Evolutionary conservation across 208 protist species (phyloP), one percentile per base, ranked within the genome.

Genomic region (Acanthamoeba sp.): DNA sequence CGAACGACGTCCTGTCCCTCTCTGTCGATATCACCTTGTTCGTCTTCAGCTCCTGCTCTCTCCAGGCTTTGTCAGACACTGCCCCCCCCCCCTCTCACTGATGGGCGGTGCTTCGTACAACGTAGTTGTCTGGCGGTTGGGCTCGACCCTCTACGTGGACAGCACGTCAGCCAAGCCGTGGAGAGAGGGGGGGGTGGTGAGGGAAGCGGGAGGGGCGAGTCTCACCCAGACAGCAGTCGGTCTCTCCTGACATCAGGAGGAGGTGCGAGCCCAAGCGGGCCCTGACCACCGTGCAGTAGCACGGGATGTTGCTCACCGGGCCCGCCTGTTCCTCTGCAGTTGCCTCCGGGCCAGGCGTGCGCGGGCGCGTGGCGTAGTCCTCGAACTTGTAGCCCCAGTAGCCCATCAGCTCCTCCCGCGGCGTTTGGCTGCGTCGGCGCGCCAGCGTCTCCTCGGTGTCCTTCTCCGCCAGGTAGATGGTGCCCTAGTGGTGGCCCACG

Each of bases 331-430:
- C 1, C 16, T 9, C n/a, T 6, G 76, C 76, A 29, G 38, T n/a
- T 57, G 29, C 3, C 40, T 29, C 80, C 80, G 24, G n/a, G n/a
- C n/a, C n/a, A n/a, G n/a, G n/a, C n/a, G 48, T 40, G n/a, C 82
- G 82, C 16, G 82, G 82, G 18, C 48, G 29, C 10, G 82, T 90
- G 57, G 82, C 1, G 57, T 90, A 90, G 82, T 59, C 82, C 48
- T 90, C 82, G 82, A 90, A 90, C 18, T 64, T 90, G 52, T 90
- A 90, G 34, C 82, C 82, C 82, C 82, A 90, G 57, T 90, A 90
- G 42, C 52, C 57, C 82, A 90, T 90, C 20, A 90, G 82, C 82
- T 64, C 48, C 57, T 90, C 82, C 5, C 57, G 82, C 82, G 62
- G 16, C 1, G 82, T 90, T 36, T 90, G 82, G 36, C 45, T 42